Percentiles rank a stretch among this genome's conserved stretches.
These are phyloP conservation scores for Silybum marianum DNA, from an alignment of 129 eudicot species.

Conservation along the genomic window DNA sequence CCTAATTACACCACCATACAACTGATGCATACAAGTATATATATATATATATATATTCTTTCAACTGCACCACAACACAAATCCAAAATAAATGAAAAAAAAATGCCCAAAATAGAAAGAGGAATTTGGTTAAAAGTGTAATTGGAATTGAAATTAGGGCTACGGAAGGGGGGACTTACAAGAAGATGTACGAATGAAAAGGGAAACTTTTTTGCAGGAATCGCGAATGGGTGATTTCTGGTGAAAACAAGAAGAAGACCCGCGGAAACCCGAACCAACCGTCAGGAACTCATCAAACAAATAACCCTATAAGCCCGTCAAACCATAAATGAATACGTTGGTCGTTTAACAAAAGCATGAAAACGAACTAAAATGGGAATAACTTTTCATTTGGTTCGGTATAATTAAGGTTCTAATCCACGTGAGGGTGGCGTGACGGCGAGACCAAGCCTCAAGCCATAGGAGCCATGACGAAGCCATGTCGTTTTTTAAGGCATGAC, in stretches of 20 bases:
- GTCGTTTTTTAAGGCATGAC: no score
- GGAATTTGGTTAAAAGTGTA: not conserved
- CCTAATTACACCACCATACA: slow-evolving; percentile 51
- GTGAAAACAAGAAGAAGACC: not conserved
- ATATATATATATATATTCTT: slow-evolving; percentile 13
- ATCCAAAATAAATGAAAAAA: not conserved
- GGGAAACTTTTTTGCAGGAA: not conserved
- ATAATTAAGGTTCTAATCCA: no score
- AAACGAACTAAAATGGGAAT: no score
- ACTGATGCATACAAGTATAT: slow-evolving; percentile 39
- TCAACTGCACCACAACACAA: slow-evolving; percentile 9
- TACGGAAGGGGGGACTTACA: not conserved
- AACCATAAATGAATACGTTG: not conserved
- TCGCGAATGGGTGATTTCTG: not conserved
- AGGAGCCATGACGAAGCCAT: no score
- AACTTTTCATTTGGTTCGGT: no score
- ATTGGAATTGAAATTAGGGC: not conserved
- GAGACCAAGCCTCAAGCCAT: no score
- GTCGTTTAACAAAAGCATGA: no score
- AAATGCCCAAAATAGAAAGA: not conserved
- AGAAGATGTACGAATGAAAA: not conserved
- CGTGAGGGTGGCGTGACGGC: no score
- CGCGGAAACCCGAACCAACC: not conserved
- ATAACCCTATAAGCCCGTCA: not conserved
- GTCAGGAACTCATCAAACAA: not conserved